These are phyloP conservation scores for Tuber indicum DNA, from an alignment of 495 filamentous ascomycete genomes.

Conservation along the genomic window DNA sequence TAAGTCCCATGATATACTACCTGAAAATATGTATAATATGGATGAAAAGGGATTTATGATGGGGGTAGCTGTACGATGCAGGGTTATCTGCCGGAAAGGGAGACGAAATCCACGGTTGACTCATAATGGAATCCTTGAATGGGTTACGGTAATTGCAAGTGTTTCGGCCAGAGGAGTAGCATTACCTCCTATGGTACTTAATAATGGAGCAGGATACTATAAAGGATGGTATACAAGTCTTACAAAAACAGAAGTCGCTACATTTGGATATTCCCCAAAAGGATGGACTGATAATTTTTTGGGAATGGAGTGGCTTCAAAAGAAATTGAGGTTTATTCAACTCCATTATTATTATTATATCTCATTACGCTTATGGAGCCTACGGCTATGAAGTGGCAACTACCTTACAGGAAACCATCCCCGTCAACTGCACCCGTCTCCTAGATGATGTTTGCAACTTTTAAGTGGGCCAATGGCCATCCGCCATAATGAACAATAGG, in stretches of 20 bases:
- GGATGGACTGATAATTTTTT: too few species aligned
- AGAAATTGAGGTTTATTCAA: too few species aligned
- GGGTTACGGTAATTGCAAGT: conserved; percentile 12
- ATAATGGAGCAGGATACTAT: conserved; percentile 13
- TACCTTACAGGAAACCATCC: too few species aligned
- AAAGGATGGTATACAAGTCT: conserved; percentile 16
- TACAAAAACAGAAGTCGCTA: background rate
- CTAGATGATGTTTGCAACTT: too few species aligned
- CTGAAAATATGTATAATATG: too few species aligned
- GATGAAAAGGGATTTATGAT: too few species aligned
- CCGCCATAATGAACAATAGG: too few species aligned
- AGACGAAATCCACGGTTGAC: conserved; percentile 6
- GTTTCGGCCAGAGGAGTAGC: background rate
- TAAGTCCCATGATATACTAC: background rate
- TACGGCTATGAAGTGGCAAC: too few species aligned
- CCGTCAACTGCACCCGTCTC: too few species aligned
- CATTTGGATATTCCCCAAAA: conserved; percentile 12
- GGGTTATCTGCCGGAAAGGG: background rate
- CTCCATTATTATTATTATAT: too few species aligned
- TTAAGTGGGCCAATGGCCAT: too few species aligned
- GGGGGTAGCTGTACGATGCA: background rate
- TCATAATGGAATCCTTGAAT: background rate
- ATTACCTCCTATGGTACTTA: conserved; percentile 18
- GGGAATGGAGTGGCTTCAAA: conserved; percentile 10
- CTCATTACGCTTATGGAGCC: too few species aligned